Base-by-base conservation (phyloP, 768 basidiomycete species). In the Leccinum imitatum region DNA sequence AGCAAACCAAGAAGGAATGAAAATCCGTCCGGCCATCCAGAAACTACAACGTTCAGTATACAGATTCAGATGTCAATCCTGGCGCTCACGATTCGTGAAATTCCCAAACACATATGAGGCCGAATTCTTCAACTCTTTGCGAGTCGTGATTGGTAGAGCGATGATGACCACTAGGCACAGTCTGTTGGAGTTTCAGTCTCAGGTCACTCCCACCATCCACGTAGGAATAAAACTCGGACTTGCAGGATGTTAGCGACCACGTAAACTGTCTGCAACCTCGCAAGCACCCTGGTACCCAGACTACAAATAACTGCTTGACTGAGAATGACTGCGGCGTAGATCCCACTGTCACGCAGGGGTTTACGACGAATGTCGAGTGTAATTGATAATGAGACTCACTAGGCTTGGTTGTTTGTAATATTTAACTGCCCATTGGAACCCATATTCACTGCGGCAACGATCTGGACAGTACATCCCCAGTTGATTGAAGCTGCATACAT, bases 401-500 rank as follows among this genome's bases (percentile, higher is more conserved):
- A 88, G 76, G 73, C 70, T 57, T 76, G 72, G 1, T 59, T 65
- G 31, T 69, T 68, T 2, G 78, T 78, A 4, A 79, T 59, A 6
- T 59, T 59, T 39, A 75, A 78, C 6, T 70, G 70, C 48, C 71
- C 66, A 35, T 72, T 57, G 79, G 60, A 56, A n/a, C 82, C 81
- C 57, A 90, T 85, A 50, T 77, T 83, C 3, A 77, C 85, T 2
- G 85, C 87, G 1, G 87, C 87, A 74, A 84, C 81, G 17, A 90
- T 75, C 67, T 86, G 84, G 4, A 82, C 77, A 2, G 87, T 80
- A 61, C 81, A 82, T 15, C 81, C 84, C 85, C 85, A 90, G 59
- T 85, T 84, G 37, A 87, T 78, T 4, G 85, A 86, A 7, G 86
- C 80, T 44, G 79, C 44, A 46, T 19, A 19, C 10, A 46, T 46